These are phyloP conservation scores for Glycine latifolia DNA, from an alignment of 306 rosid species.

Conservation along the genomic window DNA sequence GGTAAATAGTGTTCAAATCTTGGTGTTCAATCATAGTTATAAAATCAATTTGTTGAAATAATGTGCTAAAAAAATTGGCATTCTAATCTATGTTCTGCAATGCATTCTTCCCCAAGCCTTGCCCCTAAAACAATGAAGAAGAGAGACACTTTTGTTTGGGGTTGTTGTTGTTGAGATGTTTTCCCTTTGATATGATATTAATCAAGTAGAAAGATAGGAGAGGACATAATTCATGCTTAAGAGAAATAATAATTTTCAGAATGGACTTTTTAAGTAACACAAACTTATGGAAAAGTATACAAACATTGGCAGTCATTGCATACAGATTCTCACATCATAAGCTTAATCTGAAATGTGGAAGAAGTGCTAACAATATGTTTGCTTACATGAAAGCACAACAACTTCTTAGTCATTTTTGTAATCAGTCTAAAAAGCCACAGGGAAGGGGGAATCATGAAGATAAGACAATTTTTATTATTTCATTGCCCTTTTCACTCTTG, in stretches of 20 bases:
- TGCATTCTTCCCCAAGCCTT: not conserved
- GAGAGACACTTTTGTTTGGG: not conserved
- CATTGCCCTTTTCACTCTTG: conserved; percentile 39
- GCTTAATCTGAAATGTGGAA: conserved; percentile 32
- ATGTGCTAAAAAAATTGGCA: conserved; percentile 19
- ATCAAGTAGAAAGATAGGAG: conserved; percentile 23
- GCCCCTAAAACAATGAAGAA: not conserved
- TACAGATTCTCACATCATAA: conserved; percentile 13
- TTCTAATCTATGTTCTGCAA: conserved; percentile 1
- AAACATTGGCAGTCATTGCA: not conserved
- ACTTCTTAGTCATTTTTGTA: conserved; percentile 92
- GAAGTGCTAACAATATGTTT: conserved; percentile 25
- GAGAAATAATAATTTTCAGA: not conserved
- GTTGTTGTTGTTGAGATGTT: conserved; percentile 8
- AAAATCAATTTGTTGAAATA: conserved; percentile 34
- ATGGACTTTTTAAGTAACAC: not conserved
- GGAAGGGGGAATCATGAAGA: conserved; percentile 72
- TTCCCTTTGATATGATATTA: conserved; percentile 15
- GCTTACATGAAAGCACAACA: conserved; percentile 82
- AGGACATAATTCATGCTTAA: not conserved
- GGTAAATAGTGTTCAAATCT: conserved; percentile 26
- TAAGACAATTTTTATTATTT: conserved; percentile 48
- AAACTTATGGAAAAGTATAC: not conserved
- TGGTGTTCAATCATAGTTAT: conserved; percentile 1
- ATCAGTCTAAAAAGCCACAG: conserved; percentile 74